Evolutionary conservation across 441 rosid species (phyloP).

Genomic region (Syzygium syzygioides): DNA sequence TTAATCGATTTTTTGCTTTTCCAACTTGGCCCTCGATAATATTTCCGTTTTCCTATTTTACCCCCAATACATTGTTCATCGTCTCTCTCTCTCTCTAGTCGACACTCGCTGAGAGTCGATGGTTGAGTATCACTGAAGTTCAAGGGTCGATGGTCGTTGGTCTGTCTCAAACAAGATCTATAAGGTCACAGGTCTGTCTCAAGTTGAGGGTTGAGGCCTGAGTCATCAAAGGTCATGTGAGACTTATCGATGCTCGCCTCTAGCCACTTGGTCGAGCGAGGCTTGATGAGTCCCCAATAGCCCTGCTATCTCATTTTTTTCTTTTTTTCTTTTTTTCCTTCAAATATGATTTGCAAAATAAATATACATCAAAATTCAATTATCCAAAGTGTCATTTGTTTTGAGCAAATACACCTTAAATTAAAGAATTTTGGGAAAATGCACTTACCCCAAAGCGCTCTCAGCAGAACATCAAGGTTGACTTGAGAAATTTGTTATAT

Average conservation of each 20-base stretch:
- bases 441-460: neutral
- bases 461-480: too few relatives aligned
- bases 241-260: neutral
- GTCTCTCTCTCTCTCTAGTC: neutral
- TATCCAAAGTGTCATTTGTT: neutral
- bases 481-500: too few relatives aligned
- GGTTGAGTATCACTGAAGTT: too few relatives aligned
- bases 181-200: too few relatives aligned
- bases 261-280: neutral
- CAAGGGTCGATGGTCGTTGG: too few relatives aligned
- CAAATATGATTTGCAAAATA: neutral
- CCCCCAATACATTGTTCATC: neutral
- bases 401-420: neutral
- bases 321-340: neutral
- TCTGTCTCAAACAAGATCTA: too few relatives aligned
- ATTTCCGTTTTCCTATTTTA: neutral
- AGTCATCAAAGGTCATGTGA: rapidly evolving
- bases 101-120: neutral
- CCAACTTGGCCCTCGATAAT: neutral
- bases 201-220: too few relatives aligned
- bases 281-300: neutral
- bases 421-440: neutral
- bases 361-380: neutral
- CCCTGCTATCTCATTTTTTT: neutral
- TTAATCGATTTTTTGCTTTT: neutral